phyloP scores from a whole-genome alignment of 768 basidiomycete genomes.

The Russula lepida region DNA sequence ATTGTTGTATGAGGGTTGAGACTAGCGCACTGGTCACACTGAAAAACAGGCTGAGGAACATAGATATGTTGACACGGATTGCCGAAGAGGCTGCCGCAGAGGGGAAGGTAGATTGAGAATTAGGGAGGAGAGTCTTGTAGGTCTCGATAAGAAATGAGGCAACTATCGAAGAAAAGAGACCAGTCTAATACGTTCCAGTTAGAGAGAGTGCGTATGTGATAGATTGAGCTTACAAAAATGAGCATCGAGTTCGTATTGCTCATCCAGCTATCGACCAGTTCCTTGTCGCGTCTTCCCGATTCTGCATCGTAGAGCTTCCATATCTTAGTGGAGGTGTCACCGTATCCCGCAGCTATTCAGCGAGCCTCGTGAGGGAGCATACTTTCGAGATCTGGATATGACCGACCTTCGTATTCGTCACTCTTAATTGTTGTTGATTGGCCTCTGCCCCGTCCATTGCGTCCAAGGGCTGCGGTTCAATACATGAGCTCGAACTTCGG shows the following conservation, averaged over 20 bases:
- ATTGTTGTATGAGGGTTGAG: conserved; percentile 13
- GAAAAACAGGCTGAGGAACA: conserved; percentile 14
- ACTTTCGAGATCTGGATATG: not conserved
- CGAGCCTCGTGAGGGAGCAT: not conserved
- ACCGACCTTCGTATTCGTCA: not conserved
- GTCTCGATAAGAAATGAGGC: conserved; percentile 8
- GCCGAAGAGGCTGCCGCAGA: not conserved
- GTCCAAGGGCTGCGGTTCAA: not conserved
- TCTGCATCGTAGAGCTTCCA: conserved; percentile 13
- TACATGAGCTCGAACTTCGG: not conserved
- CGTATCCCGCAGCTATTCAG: not conserved
- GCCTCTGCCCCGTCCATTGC: too few species aligned
- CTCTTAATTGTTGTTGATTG: not conserved
- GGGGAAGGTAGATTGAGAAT: not conserved
- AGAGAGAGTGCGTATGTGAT: not conserved
- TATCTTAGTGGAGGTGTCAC: not conserved
- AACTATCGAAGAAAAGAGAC: not conserved
- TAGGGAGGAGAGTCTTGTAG: conserved; percentile 12
- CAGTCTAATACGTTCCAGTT: not conserved
- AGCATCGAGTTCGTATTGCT: conserved; percentile 15
- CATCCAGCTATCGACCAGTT: conserved; percentile 9
- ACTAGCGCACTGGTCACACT: conserved; percentile 7
- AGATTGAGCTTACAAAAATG: conserved; percentile 8
- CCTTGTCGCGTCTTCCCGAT: conserved; percentile 13
- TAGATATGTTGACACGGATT: conserved; percentile 7